Percentiles rank a stretch among this genome's conserved stretches.
Evolutionary conservation across 108 stramenopile genomes (phyloP).

Genomic region (Schizochytrium sp.): DNA sequence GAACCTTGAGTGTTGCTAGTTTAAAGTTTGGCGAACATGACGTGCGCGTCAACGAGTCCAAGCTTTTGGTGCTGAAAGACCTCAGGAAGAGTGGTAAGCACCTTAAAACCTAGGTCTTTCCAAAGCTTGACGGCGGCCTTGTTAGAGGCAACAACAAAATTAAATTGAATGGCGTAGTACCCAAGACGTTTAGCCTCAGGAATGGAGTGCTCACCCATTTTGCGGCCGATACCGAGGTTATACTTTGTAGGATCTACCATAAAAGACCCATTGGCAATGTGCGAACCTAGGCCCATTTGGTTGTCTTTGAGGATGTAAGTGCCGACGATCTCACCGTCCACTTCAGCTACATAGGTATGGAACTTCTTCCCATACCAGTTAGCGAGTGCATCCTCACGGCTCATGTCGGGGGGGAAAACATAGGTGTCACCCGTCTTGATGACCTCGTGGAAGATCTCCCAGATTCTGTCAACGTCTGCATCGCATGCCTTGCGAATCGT

Average conservation of each 20-base stretch:
- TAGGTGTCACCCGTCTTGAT: conserved; percentile 25
- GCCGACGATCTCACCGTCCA: conserved; percentile 7
- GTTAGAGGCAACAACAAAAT: conserved; percentile 29
- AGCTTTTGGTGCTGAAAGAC: conserved; percentile 33
- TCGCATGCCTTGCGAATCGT: not conserved
- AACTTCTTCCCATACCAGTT: conserved; percentile 43
- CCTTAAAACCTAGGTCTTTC: conserved; percentile 23
- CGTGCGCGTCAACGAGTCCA: conserved; percentile 19
- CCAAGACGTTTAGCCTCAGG: conserved; percentile 33
- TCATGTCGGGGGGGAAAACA: conserved; percentile 16
- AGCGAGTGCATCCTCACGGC: conserved; percentile 2
- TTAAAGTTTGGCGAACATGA: conserved; percentile 9
- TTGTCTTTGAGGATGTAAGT: conserved; percentile 40
- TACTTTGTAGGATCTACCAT: not conserved
- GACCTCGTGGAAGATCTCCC: conserved; percentile 26
- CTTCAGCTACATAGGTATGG: conserved; percentile 2
- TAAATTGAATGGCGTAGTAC: conserved; percentile 5
- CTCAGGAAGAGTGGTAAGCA: not conserved
- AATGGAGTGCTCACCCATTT: conserved; percentile 23
- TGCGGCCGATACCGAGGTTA: not conserved
- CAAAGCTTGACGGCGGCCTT: conserved; percentile 35
- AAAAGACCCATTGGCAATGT: not conserved
- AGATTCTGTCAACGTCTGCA: not conserved
- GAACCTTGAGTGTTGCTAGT: not conserved
- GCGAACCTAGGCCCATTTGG: conserved; percentile 20